Percentiles rank a stretch among this genome's conserved stretches.
These are phyloP conservation scores for Boletellus sp. DNA, from an alignment of 768 basidiomycete species.

Conservation along the genomic window DNA sequence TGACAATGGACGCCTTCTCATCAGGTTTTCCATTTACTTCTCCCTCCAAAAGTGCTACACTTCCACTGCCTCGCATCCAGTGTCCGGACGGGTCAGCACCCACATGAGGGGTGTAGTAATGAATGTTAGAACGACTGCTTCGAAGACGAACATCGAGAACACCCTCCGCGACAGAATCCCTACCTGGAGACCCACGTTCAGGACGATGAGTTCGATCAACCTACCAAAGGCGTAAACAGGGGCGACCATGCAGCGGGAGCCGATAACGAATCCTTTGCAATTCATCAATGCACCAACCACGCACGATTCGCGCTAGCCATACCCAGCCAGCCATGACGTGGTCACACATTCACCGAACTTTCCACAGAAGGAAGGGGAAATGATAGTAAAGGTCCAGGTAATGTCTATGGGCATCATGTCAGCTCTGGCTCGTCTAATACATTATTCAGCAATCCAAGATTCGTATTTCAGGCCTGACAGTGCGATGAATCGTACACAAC, in stretches of 20 bases:
- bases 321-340: slow-evolving; percentile 65
- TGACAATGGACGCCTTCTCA: slow-evolving; percentile 3
- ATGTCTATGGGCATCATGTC: slow-evolving; percentile 41
- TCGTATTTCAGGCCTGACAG: slow-evolving; percentile 85
- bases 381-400: slow-evolving; percentile 87
- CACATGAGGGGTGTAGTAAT: slow-evolving; percentile 78
- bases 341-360: slow-evolving; percentile 86
- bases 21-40: slow-evolving; percentile 29
- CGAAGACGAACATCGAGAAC: slow-evolving; percentile 94
- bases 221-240: slow-evolving; percentile 33
- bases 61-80: slow-evolving; percentile 43
- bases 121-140: slow-evolving; percentile 78
- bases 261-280: slow-evolving; percentile 72
- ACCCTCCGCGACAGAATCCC: slow-evolving; percentile 72
- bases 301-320: slow-evolving; percentile 73
- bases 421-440: slow-evolving; percentile 24
- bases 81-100: slow-evolving; percentile 62
- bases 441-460: slow-evolving; percentile 78
- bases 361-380: slow-evolving; percentile 70
- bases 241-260: not conserved
- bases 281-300: slow-evolving; percentile 93
- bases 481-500: slow-evolving; percentile 74
- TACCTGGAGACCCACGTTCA: slow-evolving; percentile 87
- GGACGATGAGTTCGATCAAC: slow-evolving; percentile 89
- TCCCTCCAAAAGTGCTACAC: slow-evolving; percentile 18